Evolutionary conservation across 1,139 yeast genomes (phyloP).

Genomic region (Protomyces gravidus): DNA sequence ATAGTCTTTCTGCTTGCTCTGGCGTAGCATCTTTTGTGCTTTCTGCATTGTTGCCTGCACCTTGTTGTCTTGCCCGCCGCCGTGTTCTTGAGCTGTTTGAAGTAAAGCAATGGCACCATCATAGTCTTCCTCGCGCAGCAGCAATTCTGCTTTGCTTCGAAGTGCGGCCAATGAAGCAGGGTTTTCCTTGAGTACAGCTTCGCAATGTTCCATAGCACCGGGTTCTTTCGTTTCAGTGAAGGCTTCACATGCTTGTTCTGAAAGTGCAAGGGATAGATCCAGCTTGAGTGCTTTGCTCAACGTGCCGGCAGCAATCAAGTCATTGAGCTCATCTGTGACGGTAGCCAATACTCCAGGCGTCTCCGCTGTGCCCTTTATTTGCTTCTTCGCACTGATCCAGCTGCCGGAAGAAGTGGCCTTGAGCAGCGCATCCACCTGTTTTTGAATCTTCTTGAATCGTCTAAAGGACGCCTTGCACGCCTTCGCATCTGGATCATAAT

Average conservation of each 20-base stretch:
- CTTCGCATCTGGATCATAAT: slow-evolving; percentile 62
- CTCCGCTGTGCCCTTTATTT: slow-evolving; percentile 18
- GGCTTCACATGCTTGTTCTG: slow-evolving; percentile 50
- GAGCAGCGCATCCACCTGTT: slow-evolving; percentile 35
- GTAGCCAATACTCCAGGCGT: slow-evolving; percentile 26
- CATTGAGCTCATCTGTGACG: slow-evolving; percentile 10
- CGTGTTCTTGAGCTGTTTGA: slow-evolving; percentile 44
- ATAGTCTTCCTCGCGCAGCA: slow-evolving; percentile 45
- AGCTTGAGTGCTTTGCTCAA: slow-evolving; percentile 28
- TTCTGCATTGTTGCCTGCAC: slow-evolving; percentile 52
- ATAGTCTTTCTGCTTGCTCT: slow-evolving; percentile 63
- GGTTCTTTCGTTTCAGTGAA: slow-evolving; percentile 41
- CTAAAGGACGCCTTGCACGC: slow-evolving; percentile 52
- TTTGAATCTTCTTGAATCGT: slow-evolving; percentile 45
- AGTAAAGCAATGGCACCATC: slow-evolving; percentile 47
- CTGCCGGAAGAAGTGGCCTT: slow-evolving; percentile 27
- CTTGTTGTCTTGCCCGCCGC: slow-evolving; percentile 47
- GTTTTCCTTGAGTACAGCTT: slow-evolving; percentile 39
- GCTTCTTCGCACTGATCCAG: slow-evolving; percentile 32
- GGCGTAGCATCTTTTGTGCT: slow-evolving; percentile 51
- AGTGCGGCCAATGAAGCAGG: slow-evolving; percentile 48
- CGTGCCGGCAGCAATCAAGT: slow-evolving; percentile 15
- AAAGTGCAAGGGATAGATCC: slow-evolving; percentile 39
- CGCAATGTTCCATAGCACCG: slow-evolving; percentile 45
- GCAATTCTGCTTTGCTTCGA: slow-evolving; percentile 47